Conservation (phyloP, 2,329 filamentous ascomycete species). For the Penicillium nordicum region DNA sequence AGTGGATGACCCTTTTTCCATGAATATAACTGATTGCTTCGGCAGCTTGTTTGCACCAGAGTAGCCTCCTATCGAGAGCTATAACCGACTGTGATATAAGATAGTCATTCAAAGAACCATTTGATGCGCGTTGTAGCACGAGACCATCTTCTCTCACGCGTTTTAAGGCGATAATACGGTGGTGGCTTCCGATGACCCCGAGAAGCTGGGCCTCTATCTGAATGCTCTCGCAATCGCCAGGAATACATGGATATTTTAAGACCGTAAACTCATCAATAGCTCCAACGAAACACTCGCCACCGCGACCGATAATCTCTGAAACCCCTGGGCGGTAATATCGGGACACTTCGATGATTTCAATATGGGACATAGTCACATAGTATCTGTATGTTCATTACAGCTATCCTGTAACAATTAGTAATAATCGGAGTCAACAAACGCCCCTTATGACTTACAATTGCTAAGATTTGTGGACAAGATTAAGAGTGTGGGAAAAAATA, state of each 20-base stretch:
- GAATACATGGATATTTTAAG: slow-evolving; percentile 13
- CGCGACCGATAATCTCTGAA: slow-evolving; percentile 12
- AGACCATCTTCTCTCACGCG: slow-evolving; percentile 14
- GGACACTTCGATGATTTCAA: neutral
- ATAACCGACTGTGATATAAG: neutral
- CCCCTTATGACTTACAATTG: no score
- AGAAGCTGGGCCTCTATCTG: slow-evolving; percentile 13
- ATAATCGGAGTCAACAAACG: no score
- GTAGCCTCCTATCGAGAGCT: slow-evolving; percentile 6
- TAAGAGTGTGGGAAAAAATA: no score
- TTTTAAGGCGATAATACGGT: slow-evolving; percentile 8
- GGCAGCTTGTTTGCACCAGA: slow-evolving; percentile 20
- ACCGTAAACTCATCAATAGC: slow-evolving; percentile 9
- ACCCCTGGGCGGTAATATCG: slow-evolving; percentile 13
- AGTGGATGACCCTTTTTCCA: slow-evolving; percentile 2
- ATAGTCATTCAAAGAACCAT: slow-evolving; percentile 9
- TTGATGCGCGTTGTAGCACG: slow-evolving; percentile 8
- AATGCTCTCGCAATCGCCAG: slow-evolving; percentile 5
- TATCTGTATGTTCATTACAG: no score
- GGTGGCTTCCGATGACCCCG: slow-evolving; percentile 10
- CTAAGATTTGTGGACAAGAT: no score
- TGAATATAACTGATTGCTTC: slow-evolving; percentile 17
- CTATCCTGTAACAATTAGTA: no score
- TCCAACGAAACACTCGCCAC: slow-evolving; percentile 11
- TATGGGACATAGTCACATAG: neutral